Base-by-base conservation (phyloP, 140 eudicot genomes). In the Senecio squalidus region DNA sequence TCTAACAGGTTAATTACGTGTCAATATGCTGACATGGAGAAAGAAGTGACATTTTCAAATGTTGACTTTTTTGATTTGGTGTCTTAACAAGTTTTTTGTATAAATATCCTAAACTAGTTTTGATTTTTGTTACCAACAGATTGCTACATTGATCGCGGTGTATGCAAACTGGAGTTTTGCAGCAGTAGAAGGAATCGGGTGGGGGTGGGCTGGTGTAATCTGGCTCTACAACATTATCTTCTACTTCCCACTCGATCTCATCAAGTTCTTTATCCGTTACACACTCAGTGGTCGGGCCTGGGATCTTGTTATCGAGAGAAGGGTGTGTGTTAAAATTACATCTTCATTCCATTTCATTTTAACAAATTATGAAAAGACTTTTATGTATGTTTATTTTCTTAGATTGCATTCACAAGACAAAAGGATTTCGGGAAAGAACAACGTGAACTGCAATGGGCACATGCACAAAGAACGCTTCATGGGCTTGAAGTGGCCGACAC, bases 181-280 rank as follows among this genome's bases (percentile, higher is more conserved):
- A 34, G 96, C 90, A 39, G 84, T 88, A 43, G 87, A 88, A 76
- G 96, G 96, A 40, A 88, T 88, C 28, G 94, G 96, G 25, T 88
- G 96, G 96, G 96, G 96, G 23, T 84, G 96, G 96, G 96, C 96
- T 2, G 96, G 90, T 1, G 87, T 88, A 24, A 78, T 88, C 34
- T 84, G 96, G 96, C 90, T 88, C 16, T 88, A 88, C 39, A 88
- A 88, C 63, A 66, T 88, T 50, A 55, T 88, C 21, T 50, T 54
- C 64, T 88, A 84, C 70, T 41, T 88, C 50, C 96, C 96, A 4
- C 96, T 88, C 21, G 96, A 88, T 79, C 60, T 81, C 45, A 69
- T 88, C 58, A 88, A 88, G 70, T 88, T 88, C 69, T 71, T 84
- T 36, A 81, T 66, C 49, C 78, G 96, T 45, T 88, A 88, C 39